phyloP scores from a whole-genome alignment of 176 grass and related monocot genomes.

The Oryza brachyantha region DNA sequence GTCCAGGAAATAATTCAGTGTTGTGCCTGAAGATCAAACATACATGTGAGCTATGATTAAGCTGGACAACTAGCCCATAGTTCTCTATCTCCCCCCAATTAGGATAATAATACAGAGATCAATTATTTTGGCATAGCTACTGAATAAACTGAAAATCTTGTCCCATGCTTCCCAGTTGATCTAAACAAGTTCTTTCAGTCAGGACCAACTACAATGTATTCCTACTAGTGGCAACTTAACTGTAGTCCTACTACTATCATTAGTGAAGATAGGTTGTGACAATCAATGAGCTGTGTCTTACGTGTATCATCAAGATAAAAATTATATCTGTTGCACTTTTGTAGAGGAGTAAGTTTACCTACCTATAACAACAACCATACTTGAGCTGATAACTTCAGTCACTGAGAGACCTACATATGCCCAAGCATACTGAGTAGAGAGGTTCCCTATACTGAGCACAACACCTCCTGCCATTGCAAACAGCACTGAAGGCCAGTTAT shows the following conservation, averaged over 20 bases:
- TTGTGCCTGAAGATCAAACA: constrained; percentile 56
- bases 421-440: constrained; percentile 75
- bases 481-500: constrained; percentile 70
- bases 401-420: constrained; percentile 79
- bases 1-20: constrained; percentile 73
- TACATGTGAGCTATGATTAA: neutral
- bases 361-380: constrained; percentile 80
- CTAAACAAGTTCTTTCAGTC: neutral
- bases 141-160: neutral
- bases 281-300: neutral
- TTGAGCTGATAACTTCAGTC: constrained; percentile 63
- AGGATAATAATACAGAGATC: neutral
- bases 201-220: neutral
- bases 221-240: neutral
- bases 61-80: neutral
- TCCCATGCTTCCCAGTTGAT: neutral
- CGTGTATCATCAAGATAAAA: neutral
- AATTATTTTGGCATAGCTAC: neutral
- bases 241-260: neutral
- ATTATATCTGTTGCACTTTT: neutral
- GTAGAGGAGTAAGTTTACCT: neutral
- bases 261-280: neutral
- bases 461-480: constrained; percentile 76
- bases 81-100: no score
- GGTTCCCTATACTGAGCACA: constrained; percentile 67